Evolutionary conservation across 192 early-diverging fungal genomes (phyloP).

Genomic region (Podila horticola): DNA sequence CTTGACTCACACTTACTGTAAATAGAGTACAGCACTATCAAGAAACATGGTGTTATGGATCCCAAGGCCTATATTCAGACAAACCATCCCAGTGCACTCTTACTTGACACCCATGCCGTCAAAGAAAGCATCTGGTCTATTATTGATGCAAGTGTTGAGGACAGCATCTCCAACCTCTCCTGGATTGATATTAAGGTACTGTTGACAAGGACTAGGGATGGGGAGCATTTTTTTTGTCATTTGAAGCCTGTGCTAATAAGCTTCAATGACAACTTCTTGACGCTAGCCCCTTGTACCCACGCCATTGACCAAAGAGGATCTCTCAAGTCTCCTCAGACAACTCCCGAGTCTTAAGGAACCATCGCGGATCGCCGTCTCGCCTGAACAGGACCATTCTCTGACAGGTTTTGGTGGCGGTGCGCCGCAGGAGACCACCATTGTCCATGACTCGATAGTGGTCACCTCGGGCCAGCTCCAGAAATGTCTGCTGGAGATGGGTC

Average conservation of each 20-base stretch:
- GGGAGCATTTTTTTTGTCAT: not conserved
- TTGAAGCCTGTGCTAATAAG: not conserved
- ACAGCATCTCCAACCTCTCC: constrained; percentile 35
- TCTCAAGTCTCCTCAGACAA: constrained; percentile 26
- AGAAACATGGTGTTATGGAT: constrained; percentile 27
- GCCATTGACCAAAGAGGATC: constrained; percentile 36
- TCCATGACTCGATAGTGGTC: constrained; percentile 34
- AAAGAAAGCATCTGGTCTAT: constrained; percentile 49
- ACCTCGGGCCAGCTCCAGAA: constrained; percentile 44
- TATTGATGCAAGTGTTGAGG: constrained; percentile 44
- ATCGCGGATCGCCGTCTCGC: constrained; percentile 13
- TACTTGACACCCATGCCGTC: constrained; percentile 30
- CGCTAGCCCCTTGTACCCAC: constrained; percentile 30
- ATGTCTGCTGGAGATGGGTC: constrained; percentile 42
- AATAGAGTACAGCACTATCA: constrained; percentile 6
- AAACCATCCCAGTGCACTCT: constrained; percentile 30
- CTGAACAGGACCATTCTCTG: constrained; percentile 37
- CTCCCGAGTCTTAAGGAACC: constrained; percentile 33
- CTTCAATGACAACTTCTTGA: not conserved
- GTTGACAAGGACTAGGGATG: not conserved
- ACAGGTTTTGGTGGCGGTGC: constrained; percentile 32
- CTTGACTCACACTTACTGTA: not conserved
- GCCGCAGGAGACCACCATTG: constrained; percentile 16
- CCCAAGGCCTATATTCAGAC: constrained; percentile 27
- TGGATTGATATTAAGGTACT: constrained; percentile 49